Base-by-base conservation (phyloP, 805 yeast species). In the Ogataea pini region DNA sequence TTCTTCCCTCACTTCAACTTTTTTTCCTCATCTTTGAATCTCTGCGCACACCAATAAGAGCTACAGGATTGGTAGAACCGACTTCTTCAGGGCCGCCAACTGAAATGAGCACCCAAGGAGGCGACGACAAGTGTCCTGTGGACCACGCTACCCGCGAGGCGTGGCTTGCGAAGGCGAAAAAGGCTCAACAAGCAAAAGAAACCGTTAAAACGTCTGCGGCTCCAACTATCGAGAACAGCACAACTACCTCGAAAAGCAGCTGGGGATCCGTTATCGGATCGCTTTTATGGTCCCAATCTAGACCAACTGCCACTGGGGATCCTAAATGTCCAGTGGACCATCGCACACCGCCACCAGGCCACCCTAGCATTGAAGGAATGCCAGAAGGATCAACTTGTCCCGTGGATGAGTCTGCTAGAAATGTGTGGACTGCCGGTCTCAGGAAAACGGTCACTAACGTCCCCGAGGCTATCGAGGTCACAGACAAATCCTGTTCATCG, bases 41-140 rank as follows among this genome's bases (percentile, higher is more conserved):
- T 20, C 37, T 24, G 19, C 7, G n/a, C 32, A n/a, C 20, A 27
- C 52, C 58, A 54, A 54, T 56, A n/a, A 52, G 46, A 49, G 14
- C 28, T 19, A 39, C 20, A 46, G 48, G 33, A 50, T 49, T 55
- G 49, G 54, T 55, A 54, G 52, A 49, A 5, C 18, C 16, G 9
- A 9, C 29, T 6, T 22, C 6, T n/a, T 34, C 24, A 19, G 7
- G 6, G 5, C 3, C 24, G 6, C 4, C 24, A 17, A 4, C 14
- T 28, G 16, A 20, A 7, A 55, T 52, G 57, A 51, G 46, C 22
- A 51, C 49, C 47, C 46, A 55, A 18, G 52, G 54, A 2, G 65
- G 59, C 31, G 60, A 60, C 29, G 61, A 64, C 8, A 72, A 70
- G 50, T 86, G 92, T 59, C 92, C 92, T 1, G 91, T 86, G 17